Conservation (phyloP, 768 basidiomycete species). For the Suillus lakei region DNA sequence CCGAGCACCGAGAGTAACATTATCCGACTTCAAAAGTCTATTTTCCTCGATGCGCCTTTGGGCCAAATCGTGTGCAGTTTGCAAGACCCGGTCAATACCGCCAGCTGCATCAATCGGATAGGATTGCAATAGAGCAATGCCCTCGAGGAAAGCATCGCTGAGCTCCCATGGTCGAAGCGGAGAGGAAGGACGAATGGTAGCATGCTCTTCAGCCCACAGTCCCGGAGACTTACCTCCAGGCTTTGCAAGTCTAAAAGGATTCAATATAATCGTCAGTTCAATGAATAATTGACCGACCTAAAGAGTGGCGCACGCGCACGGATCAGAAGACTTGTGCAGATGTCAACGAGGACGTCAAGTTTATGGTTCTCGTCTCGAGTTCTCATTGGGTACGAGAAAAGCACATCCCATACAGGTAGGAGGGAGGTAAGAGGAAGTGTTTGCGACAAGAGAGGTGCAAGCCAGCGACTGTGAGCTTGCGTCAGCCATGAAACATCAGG, state of each 20-base stretch:
- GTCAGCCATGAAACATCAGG: constrained; percentile 3
- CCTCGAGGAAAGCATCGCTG: constrained; percentile 69
- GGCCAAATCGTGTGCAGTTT: constrained; percentile 66
- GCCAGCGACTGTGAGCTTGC: constrained; percentile 62
- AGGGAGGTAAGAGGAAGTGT: constrained; percentile 69
- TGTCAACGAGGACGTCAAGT: constrained; percentile 69
- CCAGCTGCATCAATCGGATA: constrained; percentile 72
- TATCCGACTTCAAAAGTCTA: constrained; percentile 36
- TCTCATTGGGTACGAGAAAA: constrained; percentile 64
- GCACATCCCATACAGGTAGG: constrained; percentile 69
- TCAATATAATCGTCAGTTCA: constrained; percentile 7
- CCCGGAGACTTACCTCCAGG: constrained; percentile 45
- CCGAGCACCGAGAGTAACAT: constrained; percentile 56
- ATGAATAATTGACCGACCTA: constrained; percentile 44
- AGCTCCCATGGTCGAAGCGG: constrained; percentile 54
- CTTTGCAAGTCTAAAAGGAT: constrained; percentile 55
- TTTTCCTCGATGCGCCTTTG: constrained; percentile 51
- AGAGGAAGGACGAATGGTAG: constrained; percentile 41
- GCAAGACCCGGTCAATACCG: constrained; percentile 72
- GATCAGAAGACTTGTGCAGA: constrained; percentile 73
- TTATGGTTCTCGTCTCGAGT: constrained; percentile 60
- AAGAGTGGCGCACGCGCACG: constrained; percentile 57
- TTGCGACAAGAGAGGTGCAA: constrained; percentile 72
- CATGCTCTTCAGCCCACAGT: constrained; percentile 58
- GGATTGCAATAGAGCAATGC: constrained; percentile 62